Percentiles rank a stretch among this genome's conserved stretches.
Conservation (phyloP, 176 grass and related monocot species). For the Chrysopogon serrulatus region DNA sequence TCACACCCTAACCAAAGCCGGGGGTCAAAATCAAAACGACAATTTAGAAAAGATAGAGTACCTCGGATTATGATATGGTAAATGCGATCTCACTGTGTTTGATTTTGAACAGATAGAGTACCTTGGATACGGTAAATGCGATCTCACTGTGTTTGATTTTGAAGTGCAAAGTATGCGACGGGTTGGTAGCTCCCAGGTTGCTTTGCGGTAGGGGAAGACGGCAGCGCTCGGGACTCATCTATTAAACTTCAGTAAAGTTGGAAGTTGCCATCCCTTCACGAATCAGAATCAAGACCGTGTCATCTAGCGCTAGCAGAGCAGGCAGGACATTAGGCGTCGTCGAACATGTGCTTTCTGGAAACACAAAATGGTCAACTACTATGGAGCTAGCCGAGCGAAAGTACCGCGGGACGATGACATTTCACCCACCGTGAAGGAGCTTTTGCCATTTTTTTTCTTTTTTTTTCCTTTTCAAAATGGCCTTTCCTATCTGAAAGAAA, state of each 20-base stretch:
- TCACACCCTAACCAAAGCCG: no score
- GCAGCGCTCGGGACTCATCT: background rate
- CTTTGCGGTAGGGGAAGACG: background rate
- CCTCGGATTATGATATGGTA: background rate
- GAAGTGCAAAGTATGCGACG: background rate
- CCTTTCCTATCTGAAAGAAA: background rate
- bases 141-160: background rate
- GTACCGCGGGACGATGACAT: background rate
- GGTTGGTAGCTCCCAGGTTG: background rate
- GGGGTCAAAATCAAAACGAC: no score
- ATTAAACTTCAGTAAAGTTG: background rate
- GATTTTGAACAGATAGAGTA: no score
- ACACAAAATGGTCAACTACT: background rate
- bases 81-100: background rate
- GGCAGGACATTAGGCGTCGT: background rate
- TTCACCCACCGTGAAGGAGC: background rate
- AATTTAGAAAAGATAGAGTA: no score
- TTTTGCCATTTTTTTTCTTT: background rate
- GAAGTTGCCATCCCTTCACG: background rate
- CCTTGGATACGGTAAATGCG: background rate
- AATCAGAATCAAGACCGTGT: background rate
- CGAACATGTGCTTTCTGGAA: background rate
- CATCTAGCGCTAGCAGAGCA: background rate
- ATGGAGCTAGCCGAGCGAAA: background rate
- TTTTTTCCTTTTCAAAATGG: background rate